Conservation (phyloP, 768 basidiomycete species). For the Pleurotus tuber-regium region DNA sequence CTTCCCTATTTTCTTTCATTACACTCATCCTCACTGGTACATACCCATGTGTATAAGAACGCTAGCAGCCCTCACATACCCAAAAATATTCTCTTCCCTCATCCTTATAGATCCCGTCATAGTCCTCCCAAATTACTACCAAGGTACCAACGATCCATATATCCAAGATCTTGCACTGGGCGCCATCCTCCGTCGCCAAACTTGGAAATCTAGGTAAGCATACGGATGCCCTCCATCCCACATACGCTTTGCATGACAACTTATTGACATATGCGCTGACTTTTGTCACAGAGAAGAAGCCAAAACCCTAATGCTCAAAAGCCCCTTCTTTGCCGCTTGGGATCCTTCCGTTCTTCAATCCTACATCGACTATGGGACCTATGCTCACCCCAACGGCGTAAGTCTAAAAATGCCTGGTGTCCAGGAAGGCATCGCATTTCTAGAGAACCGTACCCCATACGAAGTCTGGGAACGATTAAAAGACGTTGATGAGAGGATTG, state of each 20-base stretch:
- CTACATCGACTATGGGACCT: constrained; percentile 64
- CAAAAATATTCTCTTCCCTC: constrained; percentile 67
- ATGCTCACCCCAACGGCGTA: constrained; percentile 28
- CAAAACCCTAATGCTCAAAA: constrained; percentile 39
- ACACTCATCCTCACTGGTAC: too few relatives aligned
- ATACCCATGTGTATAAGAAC: constrained; percentile 34
- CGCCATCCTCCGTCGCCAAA: constrained; percentile 56
- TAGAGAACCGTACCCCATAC: constrained; percentile 39
- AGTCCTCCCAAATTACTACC: constrained; percentile 22
- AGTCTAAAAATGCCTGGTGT: constrained; percentile 64
- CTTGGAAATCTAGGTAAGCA: constrained; percentile 59
- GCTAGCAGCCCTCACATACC: constrained; percentile 61
- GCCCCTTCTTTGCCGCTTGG: constrained; percentile 73
- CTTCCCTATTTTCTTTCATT: background rate
- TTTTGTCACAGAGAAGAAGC: constrained; percentile 55
- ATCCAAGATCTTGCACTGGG: constrained; percentile 29
- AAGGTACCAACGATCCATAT: constrained; percentile 12
- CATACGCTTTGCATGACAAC: background rate
- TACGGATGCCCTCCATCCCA: background rate
- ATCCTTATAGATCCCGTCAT: constrained; percentile 82
- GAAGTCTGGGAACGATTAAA: constrained; percentile 40
- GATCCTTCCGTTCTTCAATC: constrained; percentile 55
- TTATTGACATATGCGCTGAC: too few relatives aligned
- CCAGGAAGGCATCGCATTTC: constrained; percentile 66
- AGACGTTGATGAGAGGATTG: constrained; percentile 46